Conservation (phyloP, 2,329 filamentous ascomycete genomes). For the Aspergillus amoenus region DNA sequence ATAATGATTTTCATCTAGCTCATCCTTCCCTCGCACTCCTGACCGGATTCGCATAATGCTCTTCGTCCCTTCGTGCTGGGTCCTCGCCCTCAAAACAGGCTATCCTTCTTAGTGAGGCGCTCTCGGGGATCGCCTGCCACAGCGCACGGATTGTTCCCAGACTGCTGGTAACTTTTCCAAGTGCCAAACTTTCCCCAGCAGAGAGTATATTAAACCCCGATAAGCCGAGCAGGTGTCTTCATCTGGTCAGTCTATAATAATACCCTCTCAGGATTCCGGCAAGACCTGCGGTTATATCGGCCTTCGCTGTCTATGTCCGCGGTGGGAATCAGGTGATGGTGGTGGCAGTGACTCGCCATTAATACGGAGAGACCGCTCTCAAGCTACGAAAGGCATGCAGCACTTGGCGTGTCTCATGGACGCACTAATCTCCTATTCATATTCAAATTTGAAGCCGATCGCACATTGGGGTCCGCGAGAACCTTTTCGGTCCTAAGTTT, state of each 20-base stretch:
- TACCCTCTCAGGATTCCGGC: not conserved
- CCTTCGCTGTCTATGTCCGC: not conserved
- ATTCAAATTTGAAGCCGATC: conserved; percentile 2
- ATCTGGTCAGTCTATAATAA: not conserved
- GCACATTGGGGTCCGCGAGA: not conserved
- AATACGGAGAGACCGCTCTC: not conserved
- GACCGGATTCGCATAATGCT: not conserved
- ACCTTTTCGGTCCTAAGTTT: not conserved
- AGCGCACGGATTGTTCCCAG: conserved; percentile 11
- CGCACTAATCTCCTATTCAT: not conserved
- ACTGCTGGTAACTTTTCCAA: not conserved
- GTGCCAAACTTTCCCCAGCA: not conserved
- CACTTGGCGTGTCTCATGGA: conserved; percentile 7
- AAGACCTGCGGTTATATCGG: not conserved
- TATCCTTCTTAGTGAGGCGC: not conserved
- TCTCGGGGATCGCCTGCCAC: not conserved
- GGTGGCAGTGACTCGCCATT: not conserved
- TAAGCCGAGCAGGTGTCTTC: not conserved
- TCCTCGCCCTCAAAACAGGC: too few relatives aligned
- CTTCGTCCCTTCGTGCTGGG: not conserved
- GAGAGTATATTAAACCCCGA: not conserved
- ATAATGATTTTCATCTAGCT: not conserved
- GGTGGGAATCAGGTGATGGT: not conserved
- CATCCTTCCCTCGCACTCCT: not conserved
- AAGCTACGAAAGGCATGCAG: not conserved